Conservation (phyloP, 331 rosid species). For the Telfairia occidentalis region DNA sequence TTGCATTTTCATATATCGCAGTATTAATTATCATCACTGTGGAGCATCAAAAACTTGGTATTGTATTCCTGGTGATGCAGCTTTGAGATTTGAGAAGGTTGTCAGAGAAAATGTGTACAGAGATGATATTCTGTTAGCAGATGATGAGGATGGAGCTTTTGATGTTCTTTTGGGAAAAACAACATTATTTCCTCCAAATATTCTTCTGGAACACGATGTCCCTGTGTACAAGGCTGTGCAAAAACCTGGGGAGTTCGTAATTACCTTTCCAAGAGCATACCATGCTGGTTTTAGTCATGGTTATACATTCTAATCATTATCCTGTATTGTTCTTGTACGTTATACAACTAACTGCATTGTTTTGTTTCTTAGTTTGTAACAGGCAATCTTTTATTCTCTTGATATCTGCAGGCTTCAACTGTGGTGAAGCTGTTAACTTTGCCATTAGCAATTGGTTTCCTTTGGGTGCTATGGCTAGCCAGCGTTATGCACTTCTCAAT, state of each 20-base stretch:
- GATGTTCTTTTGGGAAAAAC: conserved; percentile 90
- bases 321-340: neutral
- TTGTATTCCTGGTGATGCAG: conserved; percentile 88
- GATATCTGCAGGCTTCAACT: conserved; percentile 69
- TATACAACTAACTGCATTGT: neutral
- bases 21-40: conserved; percentile 92
- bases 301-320: conserved; percentile 16
- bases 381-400: conserved; percentile 3
- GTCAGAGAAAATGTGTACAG: conserved; percentile 78
- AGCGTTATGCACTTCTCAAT: conserved; percentile 72
- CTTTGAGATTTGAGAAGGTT: conserved; percentile 79
- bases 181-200: conserved; percentile 87
- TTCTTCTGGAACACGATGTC: conserved; percentile 61
- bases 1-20: conserved; percentile 29
- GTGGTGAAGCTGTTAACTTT: conserved; percentile 98
- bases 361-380: conserved; percentile 5
- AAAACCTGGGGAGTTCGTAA: conserved; percentile 84
- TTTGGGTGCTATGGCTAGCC: conserved; percentile 85
- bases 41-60: conserved; percentile 99
- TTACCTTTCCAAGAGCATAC: conserved; percentile 94
- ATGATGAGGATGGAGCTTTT: conserved; percentile 91
- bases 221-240: conserved; percentile 92
- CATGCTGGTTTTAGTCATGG: conserved; percentile 99
- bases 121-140: conserved; percentile 59
- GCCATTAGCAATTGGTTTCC: conserved; percentile 97